Conservation (phyloP, 768 basidiomycete genomes). For the Psilocybe azurescens region DNA sequence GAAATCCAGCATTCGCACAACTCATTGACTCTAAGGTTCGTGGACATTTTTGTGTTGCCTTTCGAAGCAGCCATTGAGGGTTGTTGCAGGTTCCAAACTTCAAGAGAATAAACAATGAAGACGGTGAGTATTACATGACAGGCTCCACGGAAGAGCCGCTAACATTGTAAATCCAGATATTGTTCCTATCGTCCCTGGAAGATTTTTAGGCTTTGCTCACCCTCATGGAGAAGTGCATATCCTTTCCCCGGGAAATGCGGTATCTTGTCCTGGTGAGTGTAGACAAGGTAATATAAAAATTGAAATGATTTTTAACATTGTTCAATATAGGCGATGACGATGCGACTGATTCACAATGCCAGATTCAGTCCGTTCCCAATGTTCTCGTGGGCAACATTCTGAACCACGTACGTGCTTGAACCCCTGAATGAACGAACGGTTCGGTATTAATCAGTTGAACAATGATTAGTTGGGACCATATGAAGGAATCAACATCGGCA, state of each 20-base stretch:
- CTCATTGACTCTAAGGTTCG: constrained; percentile 51
- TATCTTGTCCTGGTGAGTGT: constrained; percentile 40
- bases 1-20: constrained; percentile 52
- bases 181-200: constrained; percentile 63
- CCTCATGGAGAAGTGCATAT: constrained; percentile 62
- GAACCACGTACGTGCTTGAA: constrained; percentile 47
- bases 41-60: not conserved
- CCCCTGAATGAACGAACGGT: not conserved
- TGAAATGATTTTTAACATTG: not conserved
- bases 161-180: constrained; percentile 32
- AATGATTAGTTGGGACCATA: constrained; percentile 49
- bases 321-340: constrained; percentile 54
- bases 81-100: constrained; percentile 37
- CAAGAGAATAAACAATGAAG: constrained; percentile 45
- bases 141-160: not conserved
- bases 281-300: not conserved
- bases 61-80: not conserved
- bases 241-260: constrained; percentile 39
- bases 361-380: constrained; percentile 57
- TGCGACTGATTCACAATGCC: constrained; percentile 56
- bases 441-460: not conserved
- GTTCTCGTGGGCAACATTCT: constrained; percentile 52
- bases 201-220: constrained; percentile 54
- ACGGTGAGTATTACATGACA: constrained; percentile 25
- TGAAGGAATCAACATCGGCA: constrained; percentile 61